A percentile compares a stretch with the other conserved stretches of the same genome.
phyloP scores from a whole-genome alignment of 768 basidiomycete species.

The Roridomyces roridus region DNA sequence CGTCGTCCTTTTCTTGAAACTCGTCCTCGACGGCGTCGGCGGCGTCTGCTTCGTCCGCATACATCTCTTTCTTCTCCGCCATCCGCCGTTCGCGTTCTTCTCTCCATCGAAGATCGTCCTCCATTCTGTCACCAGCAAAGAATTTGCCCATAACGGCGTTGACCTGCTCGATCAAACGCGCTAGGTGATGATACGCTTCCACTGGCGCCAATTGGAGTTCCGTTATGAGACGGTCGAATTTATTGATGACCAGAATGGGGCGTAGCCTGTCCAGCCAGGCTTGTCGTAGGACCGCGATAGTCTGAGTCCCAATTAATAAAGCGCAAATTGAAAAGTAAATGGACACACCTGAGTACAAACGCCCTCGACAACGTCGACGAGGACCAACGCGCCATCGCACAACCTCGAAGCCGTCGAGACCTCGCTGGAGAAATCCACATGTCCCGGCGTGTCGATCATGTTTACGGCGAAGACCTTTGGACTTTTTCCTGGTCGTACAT shows the following conservation, averaged over 20 bases:
- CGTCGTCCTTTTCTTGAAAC: conserved; percentile 96
- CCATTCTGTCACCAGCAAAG: conserved; percentile 95
- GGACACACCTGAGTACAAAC: conserved; percentile 89
- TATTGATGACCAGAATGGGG: conserved; percentile 96
- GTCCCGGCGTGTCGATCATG: conserved; percentile 98
- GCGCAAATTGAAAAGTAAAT: not conserved
- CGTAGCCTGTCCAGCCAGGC: conserved; percentile 89
- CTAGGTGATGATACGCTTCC: conserved; percentile 95
- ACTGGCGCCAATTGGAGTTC: conserved; percentile 90
- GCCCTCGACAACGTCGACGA: conserved; percentile 97
- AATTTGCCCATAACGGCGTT: conserved; percentile 98
- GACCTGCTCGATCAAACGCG: conserved; percentile 92
- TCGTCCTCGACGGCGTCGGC: conserved; percentile 54
- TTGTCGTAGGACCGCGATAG: conserved; percentile 93
- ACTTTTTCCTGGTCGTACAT: conserved; percentile 53
- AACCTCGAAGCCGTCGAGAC: conserved; percentile 93
- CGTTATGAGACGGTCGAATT: conserved; percentile 91
- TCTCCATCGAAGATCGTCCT: conserved; percentile 92
- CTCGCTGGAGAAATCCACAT: conserved; percentile 98
- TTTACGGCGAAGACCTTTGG: conserved; percentile 85
- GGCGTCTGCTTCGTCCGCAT: conserved; percentile 70
- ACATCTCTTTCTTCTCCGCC: conserved; percentile 73
- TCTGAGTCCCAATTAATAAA: conserved; percentile 52
- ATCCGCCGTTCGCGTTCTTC: conserved; percentile 90
- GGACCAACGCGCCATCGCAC: conserved; percentile 93